Base-by-base conservation (phyloP, 1,284 basidiomycete genomes). In the Ceraceosorus bombacis region DNA sequence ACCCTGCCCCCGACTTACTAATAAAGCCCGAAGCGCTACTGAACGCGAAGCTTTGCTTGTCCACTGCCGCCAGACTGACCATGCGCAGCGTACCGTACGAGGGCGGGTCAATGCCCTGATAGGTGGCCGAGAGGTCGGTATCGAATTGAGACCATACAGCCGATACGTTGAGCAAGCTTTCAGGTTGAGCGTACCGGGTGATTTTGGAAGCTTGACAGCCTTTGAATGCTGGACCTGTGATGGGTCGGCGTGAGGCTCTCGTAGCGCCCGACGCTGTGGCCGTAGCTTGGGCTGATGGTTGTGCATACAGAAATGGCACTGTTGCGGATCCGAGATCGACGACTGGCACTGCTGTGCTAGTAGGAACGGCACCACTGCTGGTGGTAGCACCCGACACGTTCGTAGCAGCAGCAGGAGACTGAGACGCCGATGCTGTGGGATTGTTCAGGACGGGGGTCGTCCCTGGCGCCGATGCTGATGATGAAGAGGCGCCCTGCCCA, bases 71-170 rank as follows among this genome's bases (percentile, higher is more conserved):
- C 5, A 74, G 57, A 5, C 66, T 71, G 4, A 67, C 61, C 43
- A 74, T 71, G 7, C 72, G 60, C 8, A 72, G 60, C 40, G 63
- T 63, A 39, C 62, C 72, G 9, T 57, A 55, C 41, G 58, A 38
- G 57, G 64, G 65, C 0, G 55, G 4, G 27, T 57, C 38, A 46
- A 66, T 58, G 17, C 67, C 62, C 10, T 63, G 53, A 39, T 46
- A 40, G n/a, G 38, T 40, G 41, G 54, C 56, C 51, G 40, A 51
- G 41, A 59, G 58, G 10, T 56, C 58, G 49, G 62, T 38, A 27
- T 74, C 71, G 61, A 72, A 66, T 41, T 74, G 72, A 46, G 65
- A 62, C 51, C 72, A 74, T 27, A 74, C 65, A 49, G 71, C 64
- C n/a, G 71, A 72, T 54, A 74, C 60, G 63, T 74, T 74, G 71